A percentile compares a stretch with the other conserved stretches of the same genome.
Evolutionary conservation across 1,284 basidiomycete genomes (phyloP).

Genomic region (Waitea zeae): DNA sequence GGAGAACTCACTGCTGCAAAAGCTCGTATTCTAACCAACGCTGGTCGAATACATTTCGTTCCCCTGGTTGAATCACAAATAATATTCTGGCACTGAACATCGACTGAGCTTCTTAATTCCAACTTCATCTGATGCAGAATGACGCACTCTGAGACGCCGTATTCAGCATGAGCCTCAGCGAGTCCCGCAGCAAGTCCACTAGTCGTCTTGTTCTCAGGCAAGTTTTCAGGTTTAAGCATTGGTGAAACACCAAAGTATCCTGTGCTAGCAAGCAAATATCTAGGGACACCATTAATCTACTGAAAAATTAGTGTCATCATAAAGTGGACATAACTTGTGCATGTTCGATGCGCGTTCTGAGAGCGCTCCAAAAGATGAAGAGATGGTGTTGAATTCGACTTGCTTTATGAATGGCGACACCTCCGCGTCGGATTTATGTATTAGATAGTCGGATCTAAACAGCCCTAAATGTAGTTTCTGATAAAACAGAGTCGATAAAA

Average conservation of each 20-base stretch:
- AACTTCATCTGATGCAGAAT: too few species aligned
- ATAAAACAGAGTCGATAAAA: too few species aligned
- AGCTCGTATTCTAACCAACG: slow-evolving; percentile 78
- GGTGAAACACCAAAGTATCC: slow-evolving; percentile 47
- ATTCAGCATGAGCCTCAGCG: slow-evolving; percentile 65
- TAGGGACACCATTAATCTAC: too few species aligned
- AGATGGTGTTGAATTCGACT: slow-evolving; percentile 98
- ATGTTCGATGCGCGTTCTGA: slow-evolving; percentile 60
- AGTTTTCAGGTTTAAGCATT: slow-evolving; percentile 32
- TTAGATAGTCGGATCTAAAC: slow-evolving; percentile 91
- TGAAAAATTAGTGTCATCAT: neutral
- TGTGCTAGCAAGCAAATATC: slow-evolving; percentile 51
- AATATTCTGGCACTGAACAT: slow-evolving; percentile 61
- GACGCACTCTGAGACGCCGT: slow-evolving; percentile 35
- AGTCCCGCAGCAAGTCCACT: slow-evolving; percentile 61
- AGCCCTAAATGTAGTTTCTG: slow-evolving; percentile 82
- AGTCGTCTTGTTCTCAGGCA: slow-evolving; percentile 66
- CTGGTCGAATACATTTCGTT: slow-evolving; percentile 97
- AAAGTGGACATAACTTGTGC: too few species aligned
- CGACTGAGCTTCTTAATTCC: too few species aligned
- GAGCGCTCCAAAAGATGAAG: slow-evolving; percentile 77
- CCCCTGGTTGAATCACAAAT: slow-evolving; percentile 79
- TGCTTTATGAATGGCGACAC: slow-evolving; percentile 58
- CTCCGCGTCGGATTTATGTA: slow-evolving; percentile 39
- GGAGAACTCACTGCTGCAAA: slow-evolving; percentile 60